Percentiles rank a stretch among this genome's conserved stretches.
These are phyloP conservation scores for Apiospora marii DNA, from an alignment of 2,329 filamentous ascomycete species.

Conservation along the genomic window DNA sequence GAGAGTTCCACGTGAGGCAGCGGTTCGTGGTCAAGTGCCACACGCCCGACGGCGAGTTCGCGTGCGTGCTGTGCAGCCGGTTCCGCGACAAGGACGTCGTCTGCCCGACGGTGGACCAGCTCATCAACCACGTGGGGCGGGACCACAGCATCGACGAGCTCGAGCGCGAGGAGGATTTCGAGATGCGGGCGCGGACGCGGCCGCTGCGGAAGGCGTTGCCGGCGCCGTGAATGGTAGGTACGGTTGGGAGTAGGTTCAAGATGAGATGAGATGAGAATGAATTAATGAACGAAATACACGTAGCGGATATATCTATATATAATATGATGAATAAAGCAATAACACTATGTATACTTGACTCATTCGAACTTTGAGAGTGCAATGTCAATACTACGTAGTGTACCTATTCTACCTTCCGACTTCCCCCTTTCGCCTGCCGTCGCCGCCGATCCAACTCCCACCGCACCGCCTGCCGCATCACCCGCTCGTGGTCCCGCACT, in stretches of 20 bases:
- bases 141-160: constrained; percentile 31
- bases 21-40: constrained; percentile 50
- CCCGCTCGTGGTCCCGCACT: constrained; percentile 29
- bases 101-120: constrained; percentile 38
- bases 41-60: constrained; percentile 41
- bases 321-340: not conserved
- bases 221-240: constrained; percentile 21
- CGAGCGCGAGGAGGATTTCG: constrained; percentile 31
- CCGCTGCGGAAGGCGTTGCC: constrained; percentile 20
- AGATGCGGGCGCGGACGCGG: constrained; percentile 20
- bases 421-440: not conserved
- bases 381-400: too few species aligned
- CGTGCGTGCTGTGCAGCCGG: constrained; percentile 44
- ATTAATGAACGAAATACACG: not conserved
- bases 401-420: not conserved
- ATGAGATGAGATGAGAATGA: too few species aligned
- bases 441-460: constrained; percentile 27
- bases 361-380: not conserved
- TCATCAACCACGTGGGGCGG: constrained; percentile 43
- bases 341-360: not conserved
- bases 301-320: not conserved
- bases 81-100: constrained; percentile 39
- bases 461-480: constrained; percentile 30
- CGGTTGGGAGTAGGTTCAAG: too few species aligned
- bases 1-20: constrained; percentile 42